Evolutionary conservation across 1,284 basidiomycete genomes (phyloP).

Genomic region (Ceraceosorus guamensis): DNA sequence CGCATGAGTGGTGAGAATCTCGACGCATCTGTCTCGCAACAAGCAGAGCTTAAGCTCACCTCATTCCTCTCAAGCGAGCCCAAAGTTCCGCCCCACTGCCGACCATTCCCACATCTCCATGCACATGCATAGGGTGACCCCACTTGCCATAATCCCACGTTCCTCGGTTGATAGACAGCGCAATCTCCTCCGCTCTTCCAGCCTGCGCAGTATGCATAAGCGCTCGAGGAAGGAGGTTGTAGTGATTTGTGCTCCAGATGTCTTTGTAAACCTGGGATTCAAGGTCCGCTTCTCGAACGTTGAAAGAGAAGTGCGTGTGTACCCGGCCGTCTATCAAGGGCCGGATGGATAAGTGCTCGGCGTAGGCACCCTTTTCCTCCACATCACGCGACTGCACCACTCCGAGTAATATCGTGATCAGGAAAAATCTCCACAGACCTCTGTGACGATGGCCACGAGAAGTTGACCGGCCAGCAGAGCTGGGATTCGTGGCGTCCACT

Average conservation of each 20-base stretch:
- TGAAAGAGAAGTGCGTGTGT: constrained; percentile 61
- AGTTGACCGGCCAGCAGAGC: no score
- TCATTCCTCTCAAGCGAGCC: constrained; percentile 54
- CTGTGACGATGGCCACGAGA: no score
- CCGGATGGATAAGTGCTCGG: constrained; percentile 65
- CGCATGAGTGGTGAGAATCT: constrained; percentile 10
- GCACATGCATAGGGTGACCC: constrained; percentile 49
- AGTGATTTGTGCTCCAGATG: constrained; percentile 61
- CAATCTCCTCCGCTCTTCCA: constrained; percentile 75
- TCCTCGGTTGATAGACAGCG: constrained; percentile 76
- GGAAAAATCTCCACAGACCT: no score
- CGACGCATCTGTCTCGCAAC: not conserved
- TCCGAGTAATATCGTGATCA: no score
- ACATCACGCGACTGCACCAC: no score
- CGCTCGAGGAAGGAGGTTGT: constrained; percentile 72
- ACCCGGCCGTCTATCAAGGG: constrained; percentile 78
- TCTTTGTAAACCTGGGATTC: not conserved
- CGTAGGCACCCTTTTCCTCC: no score
- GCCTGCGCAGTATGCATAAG: constrained; percentile 77
- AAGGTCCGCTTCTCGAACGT: constrained; percentile 15
- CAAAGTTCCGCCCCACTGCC: constrained; percentile 81
- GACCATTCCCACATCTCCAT: no score
- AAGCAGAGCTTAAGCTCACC: constrained; percentile 2
- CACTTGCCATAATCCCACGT: constrained; percentile 83
- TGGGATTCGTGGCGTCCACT: no score